These are phyloP conservation scores for Cladobotryum protrusum DNA, from an alignment of 2,329 filamentous ascomycete genomes.

Conservation along the genomic window DNA sequence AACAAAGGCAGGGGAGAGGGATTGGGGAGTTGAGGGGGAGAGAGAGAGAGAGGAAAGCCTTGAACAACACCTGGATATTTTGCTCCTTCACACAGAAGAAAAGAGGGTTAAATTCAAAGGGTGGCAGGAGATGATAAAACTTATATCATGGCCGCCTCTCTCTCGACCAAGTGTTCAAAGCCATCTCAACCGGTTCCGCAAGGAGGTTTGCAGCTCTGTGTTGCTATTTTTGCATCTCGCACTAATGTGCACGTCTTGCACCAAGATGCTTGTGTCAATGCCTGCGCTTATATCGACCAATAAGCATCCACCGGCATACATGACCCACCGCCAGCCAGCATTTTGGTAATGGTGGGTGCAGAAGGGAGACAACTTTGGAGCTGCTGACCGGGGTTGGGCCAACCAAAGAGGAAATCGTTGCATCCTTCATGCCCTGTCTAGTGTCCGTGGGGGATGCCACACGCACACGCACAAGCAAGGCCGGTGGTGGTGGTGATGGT, in stretches of 20 bases:
- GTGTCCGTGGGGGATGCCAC: constrained; percentile 8
- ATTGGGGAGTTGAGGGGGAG: constrained; percentile 17
- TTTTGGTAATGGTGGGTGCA: constrained; percentile 24
- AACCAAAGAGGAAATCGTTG: constrained; percentile 7
- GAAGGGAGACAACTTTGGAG: constrained; percentile 16
- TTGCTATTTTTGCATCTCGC: constrained; percentile 35
- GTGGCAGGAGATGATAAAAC: constrained; percentile 41
- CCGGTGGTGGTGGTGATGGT: neutral
- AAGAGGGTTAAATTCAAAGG: constrained; percentile 35
- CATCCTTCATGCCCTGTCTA: constrained; percentile 7
- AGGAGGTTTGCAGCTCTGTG: constrained; percentile 15
- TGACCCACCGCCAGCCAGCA: constrained; percentile 14
- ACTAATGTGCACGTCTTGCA: constrained; percentile 20
- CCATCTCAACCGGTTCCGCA: constrained; percentile 18
- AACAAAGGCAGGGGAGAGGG: constrained; percentile 25
- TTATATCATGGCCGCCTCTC: constrained; percentile 51
- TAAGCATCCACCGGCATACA: constrained; percentile 27
- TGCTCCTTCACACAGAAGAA: constrained; percentile 35
- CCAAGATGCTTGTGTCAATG: constrained; percentile 17
- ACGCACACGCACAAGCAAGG: constrained; percentile 1
- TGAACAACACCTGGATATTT: constrained; percentile 48
- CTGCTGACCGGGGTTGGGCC: constrained; percentile 10
- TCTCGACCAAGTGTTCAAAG: constrained; percentile 29
- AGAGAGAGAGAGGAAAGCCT: constrained; percentile 34
- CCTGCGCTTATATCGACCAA: constrained; percentile 46